phyloP scores from a whole-genome alignment of 805 yeast genomes.

The Myxozyma mucilagina region DNA sequence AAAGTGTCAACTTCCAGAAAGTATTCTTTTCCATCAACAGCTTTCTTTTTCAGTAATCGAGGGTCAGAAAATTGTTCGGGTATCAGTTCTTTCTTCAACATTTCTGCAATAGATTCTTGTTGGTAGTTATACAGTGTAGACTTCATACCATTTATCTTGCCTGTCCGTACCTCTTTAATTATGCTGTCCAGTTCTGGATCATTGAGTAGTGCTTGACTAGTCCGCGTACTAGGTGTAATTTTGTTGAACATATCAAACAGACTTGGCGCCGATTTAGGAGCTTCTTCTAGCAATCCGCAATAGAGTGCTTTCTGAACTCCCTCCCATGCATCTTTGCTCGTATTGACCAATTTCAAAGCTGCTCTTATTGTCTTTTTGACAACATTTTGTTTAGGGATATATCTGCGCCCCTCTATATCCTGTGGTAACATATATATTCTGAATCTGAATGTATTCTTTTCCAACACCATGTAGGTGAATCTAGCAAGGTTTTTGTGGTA shows the following conservation, averaged over 20 bases:
- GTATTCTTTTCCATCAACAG: slow-evolving; percentile 20
- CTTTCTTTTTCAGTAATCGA: slow-evolving; percentile 41
- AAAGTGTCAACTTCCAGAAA: slow-evolving; percentile 44
- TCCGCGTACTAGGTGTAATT: slow-evolving; percentile 21
- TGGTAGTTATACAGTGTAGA: slow-evolving; percentile 60
- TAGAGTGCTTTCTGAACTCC: slow-evolving; percentile 13
- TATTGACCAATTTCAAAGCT: slow-evolving; percentile 10
- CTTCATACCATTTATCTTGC: slow-evolving; percentile 49
- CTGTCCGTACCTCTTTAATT: slow-evolving; percentile 36
- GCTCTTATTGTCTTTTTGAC: slow-evolving; percentile 11
- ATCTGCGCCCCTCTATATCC: slow-evolving; percentile 28
- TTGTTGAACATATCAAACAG: slow-evolving; percentile 30
- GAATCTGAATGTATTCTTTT: slow-evolving; percentile 29
- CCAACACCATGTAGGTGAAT: slow-evolving; percentile 48
- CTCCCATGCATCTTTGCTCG: slow-evolving; percentile 20
- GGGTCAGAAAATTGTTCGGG: slow-evolving; percentile 41
- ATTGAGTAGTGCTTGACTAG: slow-evolving; percentile 21
- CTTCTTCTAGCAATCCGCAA: slow-evolving; percentile 33
- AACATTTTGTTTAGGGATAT: slow-evolving; percentile 8
- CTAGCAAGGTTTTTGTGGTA: slow-evolving; percentile 45
- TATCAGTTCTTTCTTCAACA: slow-evolving; percentile 55
- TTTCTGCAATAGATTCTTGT: slow-evolving; percentile 57
- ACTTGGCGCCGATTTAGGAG: slow-evolving; percentile 33
- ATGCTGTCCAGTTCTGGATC: slow-evolving; percentile 33
- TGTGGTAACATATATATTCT: slow-evolving; percentile 16